phyloP scores from a whole-genome alignment of 192 early-diverging fungal genomes.

The Podila minutissima region DNA sequence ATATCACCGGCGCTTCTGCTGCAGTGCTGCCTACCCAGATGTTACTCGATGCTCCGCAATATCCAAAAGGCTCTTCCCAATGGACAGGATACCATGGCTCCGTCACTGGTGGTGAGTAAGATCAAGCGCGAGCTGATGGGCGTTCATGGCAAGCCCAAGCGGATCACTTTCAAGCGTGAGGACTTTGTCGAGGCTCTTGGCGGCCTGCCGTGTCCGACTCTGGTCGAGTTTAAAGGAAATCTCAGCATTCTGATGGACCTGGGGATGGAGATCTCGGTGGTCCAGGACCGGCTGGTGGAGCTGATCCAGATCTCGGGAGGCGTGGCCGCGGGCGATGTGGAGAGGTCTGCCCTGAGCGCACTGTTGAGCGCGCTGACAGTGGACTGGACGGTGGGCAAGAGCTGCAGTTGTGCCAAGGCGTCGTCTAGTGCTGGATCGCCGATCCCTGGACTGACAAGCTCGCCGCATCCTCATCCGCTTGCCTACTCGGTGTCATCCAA shows the following conservation, averaged over 20 bases:
- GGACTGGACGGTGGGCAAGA: not conserved
- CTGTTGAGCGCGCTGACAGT: slow-evolving; percentile 9
- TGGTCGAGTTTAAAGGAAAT: not conserved
- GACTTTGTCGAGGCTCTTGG: slow-evolving; percentile 24
- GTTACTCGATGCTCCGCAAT: slow-evolving; percentile 42
- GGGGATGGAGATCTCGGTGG: slow-evolving; percentile 26
- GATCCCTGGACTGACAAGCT: not conserved
- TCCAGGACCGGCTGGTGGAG: slow-evolving; percentile 32
- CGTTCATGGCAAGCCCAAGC: slow-evolving; percentile 17
- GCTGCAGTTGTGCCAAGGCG: not conserved
- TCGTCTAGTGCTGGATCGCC: not conserved
- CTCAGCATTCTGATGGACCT: slow-evolving; percentile 13
- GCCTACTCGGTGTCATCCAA: not conserved
- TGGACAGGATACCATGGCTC: not conserved
- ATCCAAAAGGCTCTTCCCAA: not conserved
- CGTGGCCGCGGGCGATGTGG: slow-evolving; percentile 10
- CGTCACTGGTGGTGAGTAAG: not conserved
- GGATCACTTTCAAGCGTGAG: slow-evolving; percentile 13
- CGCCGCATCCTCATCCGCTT: not conserved
- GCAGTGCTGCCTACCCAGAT: slow-evolving; percentile 30
- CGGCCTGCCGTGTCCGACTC: not conserved
- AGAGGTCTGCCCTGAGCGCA: not conserved
- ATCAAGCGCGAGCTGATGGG: slow-evolving; percentile 29
- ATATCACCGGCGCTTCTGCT: slow-evolving; percentile 17
- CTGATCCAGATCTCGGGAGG: slow-evolving; percentile 23